Conservation (phyloP, 179 eudicot species). For the Beta lomatogona region DNA sequence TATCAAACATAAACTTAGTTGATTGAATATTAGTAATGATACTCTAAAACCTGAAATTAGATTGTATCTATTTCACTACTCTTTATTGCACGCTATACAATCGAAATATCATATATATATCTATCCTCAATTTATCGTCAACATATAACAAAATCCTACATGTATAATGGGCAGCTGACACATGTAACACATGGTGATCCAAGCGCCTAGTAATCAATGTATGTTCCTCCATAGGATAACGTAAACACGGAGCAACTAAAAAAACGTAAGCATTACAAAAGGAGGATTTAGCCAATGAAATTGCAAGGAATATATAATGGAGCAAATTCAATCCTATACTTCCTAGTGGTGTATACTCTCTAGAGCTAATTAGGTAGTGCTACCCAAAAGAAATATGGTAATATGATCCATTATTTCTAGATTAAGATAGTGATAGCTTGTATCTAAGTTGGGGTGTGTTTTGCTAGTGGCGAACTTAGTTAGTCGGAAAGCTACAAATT, state of each 20-base stretch:
- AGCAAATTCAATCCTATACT: background rate
- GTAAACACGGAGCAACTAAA: background rate
- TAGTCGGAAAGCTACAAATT: conserved; percentile 23
- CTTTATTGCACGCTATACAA: no score
- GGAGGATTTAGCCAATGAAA: background rate
- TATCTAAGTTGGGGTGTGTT: conserved; percentile 1
- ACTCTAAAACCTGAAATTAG: no score
- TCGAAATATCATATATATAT: no score
- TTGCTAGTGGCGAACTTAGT: conserved; percentile 22
- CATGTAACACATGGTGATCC: background rate
- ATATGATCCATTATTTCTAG: background rate
- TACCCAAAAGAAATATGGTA: background rate
- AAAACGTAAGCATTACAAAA: background rate
- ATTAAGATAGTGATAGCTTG: background rate
- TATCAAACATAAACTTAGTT: no score
- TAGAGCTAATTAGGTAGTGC: background rate
- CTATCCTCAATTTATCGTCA: no score
- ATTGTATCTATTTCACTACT: no score
- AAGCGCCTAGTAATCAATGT: background rate
- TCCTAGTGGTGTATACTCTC: background rate
- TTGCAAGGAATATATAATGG: background rate
- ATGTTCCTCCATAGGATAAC: background rate
- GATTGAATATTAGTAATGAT: no score
- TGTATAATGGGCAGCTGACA: background rate
- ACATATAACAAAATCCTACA: background rate